These are phyloP conservation scores for Trichoderma guizhouense DNA, from an alignment of 2,329 filamentous ascomycete genomes.

Conservation along the genomic window DNA sequence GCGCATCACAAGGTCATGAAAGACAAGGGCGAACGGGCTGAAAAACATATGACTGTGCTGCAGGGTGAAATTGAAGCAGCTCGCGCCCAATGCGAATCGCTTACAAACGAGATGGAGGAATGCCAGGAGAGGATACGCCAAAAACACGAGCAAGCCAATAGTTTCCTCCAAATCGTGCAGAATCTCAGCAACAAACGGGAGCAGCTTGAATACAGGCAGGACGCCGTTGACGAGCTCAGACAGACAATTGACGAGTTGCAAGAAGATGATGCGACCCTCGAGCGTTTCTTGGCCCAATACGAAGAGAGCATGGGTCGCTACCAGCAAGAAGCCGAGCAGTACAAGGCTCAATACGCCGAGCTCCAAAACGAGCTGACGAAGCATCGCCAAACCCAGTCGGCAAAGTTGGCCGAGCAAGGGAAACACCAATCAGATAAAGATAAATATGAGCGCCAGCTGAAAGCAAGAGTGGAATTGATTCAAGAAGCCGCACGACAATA, in stretches of 20 bases:
- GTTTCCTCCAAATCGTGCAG: conserved; percentile 71
- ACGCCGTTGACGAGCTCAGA: conserved; percentile 67
- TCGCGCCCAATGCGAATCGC: conserved; percentile 54
- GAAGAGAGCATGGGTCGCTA: conserved; percentile 69
- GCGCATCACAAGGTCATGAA: conserved; percentile 78
- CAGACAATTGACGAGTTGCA: conserved; percentile 71
- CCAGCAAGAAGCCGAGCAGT: conserved; percentile 58
- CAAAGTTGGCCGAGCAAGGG: conserved; percentile 64
- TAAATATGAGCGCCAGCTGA: conserved; percentile 77
- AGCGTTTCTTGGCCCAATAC: conserved; percentile 70
- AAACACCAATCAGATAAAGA: conserved; percentile 82
- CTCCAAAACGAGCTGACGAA: conserved; percentile 51
- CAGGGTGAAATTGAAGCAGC: conserved; percentile 63
- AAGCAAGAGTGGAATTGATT: conserved; percentile 68
- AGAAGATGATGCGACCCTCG: conserved; percentile 74
- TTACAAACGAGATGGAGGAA: conserved; percentile 60
- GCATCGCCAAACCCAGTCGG: conserved; percentile 46
- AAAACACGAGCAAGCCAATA: conserved; percentile 69
- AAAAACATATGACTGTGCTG: conserved; percentile 63
- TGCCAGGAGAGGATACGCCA: conserved; percentile 57
- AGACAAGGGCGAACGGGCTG: conserved; percentile 70
- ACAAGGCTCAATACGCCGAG: conserved; percentile 62
- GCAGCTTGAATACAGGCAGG: conserved; percentile 66
- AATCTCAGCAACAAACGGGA: conserved; percentile 74
- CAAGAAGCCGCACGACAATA: conserved; percentile 74